These are phyloP conservation scores for Trichoderma hamatum DNA, from an alignment of 2,329 filamentous ascomycete genomes.

Conservation along the genomic window DNA sequence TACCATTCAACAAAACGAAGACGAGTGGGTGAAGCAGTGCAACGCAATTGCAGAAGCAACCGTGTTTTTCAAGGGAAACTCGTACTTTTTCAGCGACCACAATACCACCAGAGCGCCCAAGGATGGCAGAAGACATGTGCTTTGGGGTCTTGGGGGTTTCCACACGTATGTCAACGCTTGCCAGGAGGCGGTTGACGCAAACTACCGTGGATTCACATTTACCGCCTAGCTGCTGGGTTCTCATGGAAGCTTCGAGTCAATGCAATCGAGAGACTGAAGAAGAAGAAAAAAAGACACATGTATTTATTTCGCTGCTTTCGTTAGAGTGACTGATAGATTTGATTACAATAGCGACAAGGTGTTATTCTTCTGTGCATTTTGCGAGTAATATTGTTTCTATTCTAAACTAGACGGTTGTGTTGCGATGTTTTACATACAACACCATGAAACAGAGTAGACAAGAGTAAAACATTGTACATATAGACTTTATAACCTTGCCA, in stretches of 20 bases:
- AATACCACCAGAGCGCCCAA: neutral
- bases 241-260: too few relatives aligned
- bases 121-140: neutral
- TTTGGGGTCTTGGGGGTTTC: neutral
- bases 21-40: neutral
- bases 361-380: too few relatives aligned
- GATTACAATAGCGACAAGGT: too few relatives aligned
- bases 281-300: neutral
- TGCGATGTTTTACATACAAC: too few relatives aligned
- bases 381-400: too few relatives aligned
- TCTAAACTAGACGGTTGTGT: too few relatives aligned
- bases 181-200: neutral
- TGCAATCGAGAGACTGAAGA: too few relatives aligned
- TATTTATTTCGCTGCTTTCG: neutral
- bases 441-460: too few relatives aligned
- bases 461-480: too few relatives aligned
- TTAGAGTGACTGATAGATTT: neutral
- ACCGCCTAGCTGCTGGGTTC: too few relatives aligned
- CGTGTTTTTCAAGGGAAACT: neutral
- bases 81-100: neutral
- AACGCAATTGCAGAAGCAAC: neutral
- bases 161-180: neutral
- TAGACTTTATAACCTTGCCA: too few relatives aligned
- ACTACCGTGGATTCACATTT: neutral
- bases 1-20: neutral